Evolutionary conservation across 768 basidiomycete species (phyloP).

Genomic region (Agaricus blazei): DNA sequence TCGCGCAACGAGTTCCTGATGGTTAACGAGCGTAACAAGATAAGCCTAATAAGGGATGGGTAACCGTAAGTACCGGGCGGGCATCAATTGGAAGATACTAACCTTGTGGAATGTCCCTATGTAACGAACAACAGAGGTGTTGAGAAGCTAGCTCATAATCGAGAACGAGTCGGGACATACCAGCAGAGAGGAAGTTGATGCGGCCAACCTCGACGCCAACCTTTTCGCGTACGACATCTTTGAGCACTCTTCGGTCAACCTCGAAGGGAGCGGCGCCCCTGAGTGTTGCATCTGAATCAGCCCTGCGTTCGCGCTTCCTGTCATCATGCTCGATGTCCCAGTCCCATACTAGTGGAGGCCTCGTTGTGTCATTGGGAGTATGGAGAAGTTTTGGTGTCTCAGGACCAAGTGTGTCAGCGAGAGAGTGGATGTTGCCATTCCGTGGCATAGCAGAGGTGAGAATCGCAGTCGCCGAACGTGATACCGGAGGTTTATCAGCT

Average conservation of each 20-base stretch:
- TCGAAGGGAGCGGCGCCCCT: slow-evolving; percentile 66
- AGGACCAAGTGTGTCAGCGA: slow-evolving; percentile 2
- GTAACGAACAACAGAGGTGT: slow-evolving; percentile 4
- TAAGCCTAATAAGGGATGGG: slow-evolving; percentile 52
- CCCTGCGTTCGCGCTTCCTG: slow-evolving; percentile 55
- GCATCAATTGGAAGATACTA: slow-evolving; percentile 11
- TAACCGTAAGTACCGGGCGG: neutral
- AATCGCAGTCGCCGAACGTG: neutral
- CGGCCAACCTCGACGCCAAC: slow-evolving; percentile 60
- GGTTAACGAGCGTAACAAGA: slow-evolving; percentile 60
- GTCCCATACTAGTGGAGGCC: slow-evolving; percentile 51
- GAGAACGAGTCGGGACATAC: slow-evolving; percentile 34
- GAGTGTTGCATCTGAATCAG: slow-evolving; percentile 58
- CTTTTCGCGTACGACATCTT: slow-evolving; percentile 73
- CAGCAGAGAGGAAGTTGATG: slow-evolving; percentile 71
- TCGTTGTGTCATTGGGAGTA: neutral
- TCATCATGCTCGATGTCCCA: slow-evolving; percentile 73
- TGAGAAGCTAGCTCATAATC: slow-evolving; percentile 9
- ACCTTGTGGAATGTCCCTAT: slow-evolving; percentile 87
- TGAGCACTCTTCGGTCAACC: slow-evolving; percentile 69
- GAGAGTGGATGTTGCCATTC: slow-evolving; percentile 20
- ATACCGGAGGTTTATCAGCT: neutral
- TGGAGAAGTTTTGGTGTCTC: neutral
- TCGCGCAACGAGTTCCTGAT: slow-evolving; percentile 64
- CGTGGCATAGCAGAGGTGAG: slow-evolving; percentile 18